Evolutionary conservation across 1,139 yeast species (phyloP), one percentile per base, ranked within the genome.

Genomic region (Saccharomyces hybrid): DNA sequence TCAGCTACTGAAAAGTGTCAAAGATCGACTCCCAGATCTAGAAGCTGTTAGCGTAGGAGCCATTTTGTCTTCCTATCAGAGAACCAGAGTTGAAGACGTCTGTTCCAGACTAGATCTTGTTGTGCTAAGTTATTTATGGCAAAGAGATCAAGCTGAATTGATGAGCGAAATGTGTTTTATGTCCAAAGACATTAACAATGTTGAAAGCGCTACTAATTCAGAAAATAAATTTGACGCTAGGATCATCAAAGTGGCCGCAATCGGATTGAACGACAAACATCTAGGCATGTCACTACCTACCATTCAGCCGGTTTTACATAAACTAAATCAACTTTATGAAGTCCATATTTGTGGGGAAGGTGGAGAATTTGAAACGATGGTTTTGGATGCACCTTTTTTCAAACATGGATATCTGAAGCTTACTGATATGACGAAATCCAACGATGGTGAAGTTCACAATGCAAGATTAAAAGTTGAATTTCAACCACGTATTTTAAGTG

Each of bases 281-380:
- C 74, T 93, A 57, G 96, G 95, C 1, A 78, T 80, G 66, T 74
- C 84, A 3, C 74, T 93, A 48, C 78, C 76, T 2, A 79, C 87
- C 60, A 73, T 86, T 61, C 79, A 80, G 55, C 86, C 89, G 0
- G 78, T 75, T 0, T 71, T 93, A 65, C 64, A 78, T 9, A 75
- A 75, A 46, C 73, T 91, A 60, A 86, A 91, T 65, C 61, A 69
- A 9, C 72, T 74, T 71, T 91, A 82, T 69, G 95, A 91, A 1
- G 88, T 91, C 8, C 97, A 93, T 69, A 82, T 93, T 0, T 93
- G 99, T 73, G 99, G 99, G 7, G 99, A 93, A 74, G 99, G 99
- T 21, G 99, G 99, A 1, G 99, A 93, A 70, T 93, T 90, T 69
- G 99, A 93, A 68, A 86, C 97, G 0, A 74, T 91, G 61, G 98